phyloP scores from a whole-genome alignment of 371 early-diverging fungal species.

The Mucor lusitanicus region DNA sequence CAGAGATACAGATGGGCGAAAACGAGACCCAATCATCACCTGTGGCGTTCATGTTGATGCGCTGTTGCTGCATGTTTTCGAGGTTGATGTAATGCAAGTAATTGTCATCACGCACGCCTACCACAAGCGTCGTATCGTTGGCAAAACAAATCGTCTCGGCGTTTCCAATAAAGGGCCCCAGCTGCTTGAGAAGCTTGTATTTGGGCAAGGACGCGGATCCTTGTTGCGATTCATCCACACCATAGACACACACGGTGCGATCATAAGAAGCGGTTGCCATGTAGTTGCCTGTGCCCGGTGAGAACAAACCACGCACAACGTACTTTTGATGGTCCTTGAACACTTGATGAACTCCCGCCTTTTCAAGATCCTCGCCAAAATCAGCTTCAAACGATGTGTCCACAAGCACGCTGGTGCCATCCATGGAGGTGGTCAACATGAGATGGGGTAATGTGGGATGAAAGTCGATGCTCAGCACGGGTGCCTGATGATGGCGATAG shows the following conservation, averaged over 20 bases:
- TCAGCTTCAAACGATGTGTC: constrained; percentile 50
- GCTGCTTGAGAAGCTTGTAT: constrained; percentile 28
- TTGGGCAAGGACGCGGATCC: constrained; percentile 6
- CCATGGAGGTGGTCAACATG: constrained; percentile 75
- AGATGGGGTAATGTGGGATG: constrained; percentile 59
- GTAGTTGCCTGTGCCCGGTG: constrained; percentile 51
- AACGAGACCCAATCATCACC: constrained; percentile 85
- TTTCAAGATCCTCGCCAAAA: constrained; percentile 19
- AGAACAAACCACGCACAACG: constrained; percentile 66
- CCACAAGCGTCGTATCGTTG: constrained; percentile 45
- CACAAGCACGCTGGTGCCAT: constrained; percentile 63
- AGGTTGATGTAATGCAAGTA: constrained; percentile 71
- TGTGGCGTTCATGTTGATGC: constrained; percentile 75
- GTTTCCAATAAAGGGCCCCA: constrained; percentile 56
- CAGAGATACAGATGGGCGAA: constrained; percentile 68
- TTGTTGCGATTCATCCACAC: constrained; percentile 6
- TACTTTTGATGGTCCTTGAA: constrained; percentile 74
- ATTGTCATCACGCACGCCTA: constrained; percentile 72
- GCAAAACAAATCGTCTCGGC: constrained; percentile 65
- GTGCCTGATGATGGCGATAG: constrained; percentile 60
- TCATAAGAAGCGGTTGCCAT: constrained; percentile 76
- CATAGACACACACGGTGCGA: constrained; percentile 64
- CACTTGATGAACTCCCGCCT: constrained; percentile 41
- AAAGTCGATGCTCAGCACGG: constrained; percentile 65
- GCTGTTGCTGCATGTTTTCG: constrained; percentile 26